A percentile compares a stretch with the other conserved stretches of the same genome.
Evolutionary conservation across 495 filamentous ascomycete genomes (phyloP).

Genomic region (Antarctomyces pellizariae): DNA sequence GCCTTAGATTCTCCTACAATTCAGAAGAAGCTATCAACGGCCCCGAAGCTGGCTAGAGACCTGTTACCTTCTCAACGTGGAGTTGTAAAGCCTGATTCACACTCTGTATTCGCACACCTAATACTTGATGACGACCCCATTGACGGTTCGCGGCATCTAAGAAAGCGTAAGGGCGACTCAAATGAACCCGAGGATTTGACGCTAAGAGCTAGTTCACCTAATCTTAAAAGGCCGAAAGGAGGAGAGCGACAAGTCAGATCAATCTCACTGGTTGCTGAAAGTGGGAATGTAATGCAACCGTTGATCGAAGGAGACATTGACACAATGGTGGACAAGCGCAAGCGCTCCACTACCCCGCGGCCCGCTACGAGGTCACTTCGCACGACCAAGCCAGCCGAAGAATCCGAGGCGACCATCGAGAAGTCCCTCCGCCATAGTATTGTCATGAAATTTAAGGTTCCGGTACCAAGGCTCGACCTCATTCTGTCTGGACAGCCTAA

Average conservation of each 20-base stretch:
- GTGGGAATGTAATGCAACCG: too few relatives aligned
- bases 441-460: conserved; percentile 34
- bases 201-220: background rate
- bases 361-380: conserved; percentile 8
- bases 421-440: conserved; percentile 20
- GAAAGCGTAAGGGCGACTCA: conserved; percentile 61
- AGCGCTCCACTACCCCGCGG: conserved; percentile 7
- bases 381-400: conserved; percentile 10
- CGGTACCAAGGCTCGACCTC: conserved; percentile 29
- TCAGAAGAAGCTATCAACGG: conserved; percentile 16
- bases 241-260: background rate
- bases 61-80: conserved; percentile 52
- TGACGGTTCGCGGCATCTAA: conserved; percentile 64
- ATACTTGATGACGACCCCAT: conserved; percentile 60
- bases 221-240: conserved; percentile 1
- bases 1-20: conserved; percentile 13
- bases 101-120: conserved; percentile 65
- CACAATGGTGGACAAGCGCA: too few relatives aligned
- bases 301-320: too few relatives aligned
- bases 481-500: conserved; percentile 28
- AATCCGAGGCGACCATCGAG: conserved; percentile 13
- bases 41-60: conserved; percentile 32
- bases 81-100: conserved; percentile 46
- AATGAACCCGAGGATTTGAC: conserved; percentile 10
- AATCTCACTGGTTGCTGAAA: too few relatives aligned